Percentiles rank a stretch among this genome's conserved stretches.
phyloP scores from a whole-genome alignment of 75 land plant species.

The Selaginella moellendorffii region DNA sequence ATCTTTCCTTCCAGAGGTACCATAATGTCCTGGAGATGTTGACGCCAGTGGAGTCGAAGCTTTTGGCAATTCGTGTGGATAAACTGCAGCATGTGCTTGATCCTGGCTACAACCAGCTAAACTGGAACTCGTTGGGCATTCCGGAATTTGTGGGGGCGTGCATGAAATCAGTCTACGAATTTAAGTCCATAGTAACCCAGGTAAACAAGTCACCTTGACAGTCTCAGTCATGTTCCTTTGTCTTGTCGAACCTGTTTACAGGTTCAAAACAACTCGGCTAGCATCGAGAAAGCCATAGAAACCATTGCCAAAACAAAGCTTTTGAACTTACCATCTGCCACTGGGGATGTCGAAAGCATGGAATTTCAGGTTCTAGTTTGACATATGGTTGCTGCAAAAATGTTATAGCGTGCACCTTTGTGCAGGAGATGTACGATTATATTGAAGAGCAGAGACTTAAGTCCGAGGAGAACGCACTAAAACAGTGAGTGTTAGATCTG shows the following conservation, averaged over 20 bases:
- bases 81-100: constrained; percentile 24
- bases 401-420: too few relatives aligned
- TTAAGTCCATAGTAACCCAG: constrained; percentile 19
- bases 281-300: constrained; percentile 23
- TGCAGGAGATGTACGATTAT: not conserved
- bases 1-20: constrained; percentile 16
- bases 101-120: constrained; percentile 23
- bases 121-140: constrained; percentile 29
- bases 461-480: not conserved
- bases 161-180: constrained; percentile 17
- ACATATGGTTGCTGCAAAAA: too few relatives aligned
- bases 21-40: constrained; percentile 11
- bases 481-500: not conserved
- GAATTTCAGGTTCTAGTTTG: constrained; percentile 17
- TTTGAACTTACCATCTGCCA: constrained; percentile 7
- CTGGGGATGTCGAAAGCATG: constrained; percentile 13
- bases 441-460: not conserved
- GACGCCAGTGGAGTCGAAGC: constrained; percentile 18
- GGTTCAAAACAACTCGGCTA: constrained; percentile 25
- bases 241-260: constrained; percentile 1
- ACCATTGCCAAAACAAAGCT: constrained; percentile 17
- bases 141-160: constrained; percentile 18
- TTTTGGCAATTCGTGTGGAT: constrained; percentile 10
- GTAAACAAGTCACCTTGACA: too few relatives aligned
- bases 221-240: too few relatives aligned